A percentile compares a stretch with the other conserved stretches of the same genome.
Conservation (phyloP, 2,329 filamentous ascomycete species). For the Neoascochyta sp. region DNA sequence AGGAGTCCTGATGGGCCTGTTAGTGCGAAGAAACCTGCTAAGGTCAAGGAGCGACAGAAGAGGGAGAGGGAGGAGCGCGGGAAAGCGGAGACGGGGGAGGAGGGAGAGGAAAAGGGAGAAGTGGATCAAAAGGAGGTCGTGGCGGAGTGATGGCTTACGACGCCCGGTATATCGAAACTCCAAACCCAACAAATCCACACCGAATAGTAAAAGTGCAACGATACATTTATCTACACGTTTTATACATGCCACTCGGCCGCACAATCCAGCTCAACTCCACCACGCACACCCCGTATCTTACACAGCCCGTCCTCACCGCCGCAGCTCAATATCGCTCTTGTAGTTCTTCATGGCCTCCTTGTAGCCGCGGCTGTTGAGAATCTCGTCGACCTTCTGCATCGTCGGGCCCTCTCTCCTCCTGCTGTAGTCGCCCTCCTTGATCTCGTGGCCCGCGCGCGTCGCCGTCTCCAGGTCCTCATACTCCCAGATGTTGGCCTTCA, state of each 20-base stretch:
- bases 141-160: not conserved
- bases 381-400: slow-evolving; percentile 36
- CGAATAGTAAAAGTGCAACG: too few species aligned
- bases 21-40: slow-evolving; percentile 42
- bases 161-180: too few species aligned
- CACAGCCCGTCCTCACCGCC: slow-evolving; percentile 11
- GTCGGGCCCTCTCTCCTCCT: slow-evolving; percentile 32
- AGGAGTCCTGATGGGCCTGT: slow-evolving; percentile 40
- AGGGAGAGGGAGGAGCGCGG: slow-evolving; percentile 6
- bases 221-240: not conserved
- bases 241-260: not conserved
- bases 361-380: slow-evolving; percentile 26
- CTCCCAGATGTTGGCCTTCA: slow-evolving; percentile 98
- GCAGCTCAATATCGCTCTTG: slow-evolving; percentile 21
- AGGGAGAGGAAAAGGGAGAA: slow-evolving; percentile 1
- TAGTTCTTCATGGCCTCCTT: slow-evolving; percentile 32
- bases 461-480: slow-evolving; percentile 61
- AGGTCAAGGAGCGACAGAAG: slow-evolving; percentile 36
- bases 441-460: slow-evolving; percentile 25
- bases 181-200: too few species aligned
- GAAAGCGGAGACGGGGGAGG: not conserved
- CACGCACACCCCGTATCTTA: slow-evolving; percentile 3
- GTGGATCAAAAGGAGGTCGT: not conserved
- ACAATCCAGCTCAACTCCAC: not conserved
- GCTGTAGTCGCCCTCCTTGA: slow-evolving; percentile 23